Evolutionary conservation across 768 basidiomycete genomes (phyloP).

Genomic region (Lentinula detonsa): DNA sequence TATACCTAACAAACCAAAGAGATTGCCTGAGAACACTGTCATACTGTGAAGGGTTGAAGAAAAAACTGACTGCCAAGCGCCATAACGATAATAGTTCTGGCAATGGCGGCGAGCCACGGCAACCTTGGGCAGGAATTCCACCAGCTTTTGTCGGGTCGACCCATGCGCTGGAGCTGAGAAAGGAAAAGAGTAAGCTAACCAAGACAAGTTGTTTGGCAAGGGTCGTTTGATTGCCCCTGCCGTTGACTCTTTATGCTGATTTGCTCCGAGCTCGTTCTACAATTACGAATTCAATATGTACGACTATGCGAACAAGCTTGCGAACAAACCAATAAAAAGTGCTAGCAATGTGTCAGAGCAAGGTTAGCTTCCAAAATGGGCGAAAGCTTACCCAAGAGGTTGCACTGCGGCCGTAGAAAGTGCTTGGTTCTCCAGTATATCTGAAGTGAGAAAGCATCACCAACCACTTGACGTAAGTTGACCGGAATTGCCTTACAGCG

Average conservation of each 20-base stretch:
- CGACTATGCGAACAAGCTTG: not conserved
- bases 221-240: constrained; percentile 25
- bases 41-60: not conserved
- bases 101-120: constrained; percentile 32
- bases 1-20: constrained; percentile 40
- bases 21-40: not conserved
- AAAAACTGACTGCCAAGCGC: constrained; percentile 61
- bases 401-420: constrained; percentile 59
- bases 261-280: constrained; percentile 54
- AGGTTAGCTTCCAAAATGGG: not conserved
- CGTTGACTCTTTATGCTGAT: constrained; percentile 39
- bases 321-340: constrained; percentile 53
- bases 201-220: constrained; percentile 48
- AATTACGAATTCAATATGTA: constrained; percentile 7
- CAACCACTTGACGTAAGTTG: not conserved
- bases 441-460: constrained; percentile 42
- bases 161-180: constrained; percentile 39
- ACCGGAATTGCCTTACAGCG: constrained; percentile 3
- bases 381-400: constrained; percentile 56
- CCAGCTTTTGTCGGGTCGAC: constrained; percentile 36
- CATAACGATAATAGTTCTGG: constrained; percentile 57
- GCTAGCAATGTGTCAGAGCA: constrained; percentile 26
- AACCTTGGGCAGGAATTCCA: constrained; percentile 38
- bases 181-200: constrained; percentile 57
- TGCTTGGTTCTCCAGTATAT: constrained; percentile 49